These are phyloP conservation scores for Xylaria flabelliformis DNA, from an alignment of 495 filamentous ascomycete genomes.

Conservation along the genomic window DNA sequence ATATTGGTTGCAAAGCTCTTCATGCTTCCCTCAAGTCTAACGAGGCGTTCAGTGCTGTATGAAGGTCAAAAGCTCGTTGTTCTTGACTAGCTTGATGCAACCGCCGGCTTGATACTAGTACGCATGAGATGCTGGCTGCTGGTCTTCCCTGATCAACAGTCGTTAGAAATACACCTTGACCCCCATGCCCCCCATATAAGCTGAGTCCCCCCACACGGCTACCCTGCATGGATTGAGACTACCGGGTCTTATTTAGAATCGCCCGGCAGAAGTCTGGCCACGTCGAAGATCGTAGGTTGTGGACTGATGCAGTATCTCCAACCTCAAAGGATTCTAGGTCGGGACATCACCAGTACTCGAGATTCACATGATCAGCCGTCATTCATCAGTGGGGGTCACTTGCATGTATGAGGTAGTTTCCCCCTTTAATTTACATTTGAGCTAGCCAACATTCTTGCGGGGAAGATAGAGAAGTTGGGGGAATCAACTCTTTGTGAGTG, in stretches of 20 bases:
- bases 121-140: background rate
- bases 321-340: background rate
- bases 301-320: background rate
- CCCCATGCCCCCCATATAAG: background rate
- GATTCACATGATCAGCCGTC: background rate
- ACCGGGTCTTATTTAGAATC: background rate
- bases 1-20: background rate
- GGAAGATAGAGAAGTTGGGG: background rate
- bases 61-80: background rate
- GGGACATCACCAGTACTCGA: background rate
- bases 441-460: background rate
- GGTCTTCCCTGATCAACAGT: background rate
- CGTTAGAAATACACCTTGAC: background rate
- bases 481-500: background rate
- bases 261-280: background rate
- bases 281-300: background rate
- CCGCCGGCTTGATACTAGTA: background rate
- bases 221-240: background rate
- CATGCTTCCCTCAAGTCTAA: background rate
- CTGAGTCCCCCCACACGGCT: background rate
- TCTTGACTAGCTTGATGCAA: background rate
- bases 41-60: background rate
- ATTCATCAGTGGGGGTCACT: background rate
- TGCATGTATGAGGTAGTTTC: background rate
- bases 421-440: background rate